Percentiles rank a stretch among this genome's conserved stretches.
Evolutionary conservation across 164 flowering plant genomes (phyloP).

Genomic region (Annona cherimola): DNA sequence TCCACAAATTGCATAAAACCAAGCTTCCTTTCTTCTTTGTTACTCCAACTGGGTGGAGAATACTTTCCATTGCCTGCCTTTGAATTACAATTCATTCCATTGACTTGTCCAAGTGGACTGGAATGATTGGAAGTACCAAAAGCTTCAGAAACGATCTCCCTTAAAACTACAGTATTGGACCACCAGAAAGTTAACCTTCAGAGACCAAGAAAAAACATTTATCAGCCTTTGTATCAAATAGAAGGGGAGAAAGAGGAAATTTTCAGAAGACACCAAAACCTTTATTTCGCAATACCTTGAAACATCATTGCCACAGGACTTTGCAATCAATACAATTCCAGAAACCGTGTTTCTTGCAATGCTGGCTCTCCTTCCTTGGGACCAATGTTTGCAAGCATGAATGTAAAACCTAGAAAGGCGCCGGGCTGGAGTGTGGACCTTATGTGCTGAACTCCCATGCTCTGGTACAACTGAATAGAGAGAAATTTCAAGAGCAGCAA

Average conservation of each 20-base stretch:
- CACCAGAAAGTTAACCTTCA: conserved; percentile 91
- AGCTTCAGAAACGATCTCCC: conserved; percentile 78
- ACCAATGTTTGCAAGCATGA: conserved; percentile 92
- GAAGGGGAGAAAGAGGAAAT: not conserved
- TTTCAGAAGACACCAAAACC: not conserved
- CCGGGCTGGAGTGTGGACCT: conserved; percentile 96
- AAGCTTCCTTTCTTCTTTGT: conserved; percentile 38
- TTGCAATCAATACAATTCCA: conserved; percentile 80
- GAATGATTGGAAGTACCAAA: conserved; percentile 65
- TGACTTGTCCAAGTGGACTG: conserved; percentile 25
- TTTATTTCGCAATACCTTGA: conserved; percentile 50
- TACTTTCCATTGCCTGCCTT: conserved; percentile 38
- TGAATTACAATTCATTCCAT: conserved; percentile 41
- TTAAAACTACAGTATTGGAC: conserved; percentile 81
- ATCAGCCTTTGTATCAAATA: not conserved
- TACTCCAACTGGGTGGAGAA: conserved; percentile 37
- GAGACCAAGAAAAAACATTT: conserved; percentile 4
- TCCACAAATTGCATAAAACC: conserved; percentile 45
- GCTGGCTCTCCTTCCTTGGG: conserved; percentile 70
- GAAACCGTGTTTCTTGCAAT: conserved; percentile 85
- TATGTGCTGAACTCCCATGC: conserved; percentile 97
- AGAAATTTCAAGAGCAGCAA: conserved; percentile 93
- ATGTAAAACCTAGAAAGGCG: conserved; percentile 92
- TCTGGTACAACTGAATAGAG: conserved; percentile 92
- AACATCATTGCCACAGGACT: conserved; percentile 91